These are phyloP conservation scores for Lasiodiplodia sp. DNA, from an alignment of 2,329 filamentous ascomycete species.

Conservation along the genomic window DNA sequence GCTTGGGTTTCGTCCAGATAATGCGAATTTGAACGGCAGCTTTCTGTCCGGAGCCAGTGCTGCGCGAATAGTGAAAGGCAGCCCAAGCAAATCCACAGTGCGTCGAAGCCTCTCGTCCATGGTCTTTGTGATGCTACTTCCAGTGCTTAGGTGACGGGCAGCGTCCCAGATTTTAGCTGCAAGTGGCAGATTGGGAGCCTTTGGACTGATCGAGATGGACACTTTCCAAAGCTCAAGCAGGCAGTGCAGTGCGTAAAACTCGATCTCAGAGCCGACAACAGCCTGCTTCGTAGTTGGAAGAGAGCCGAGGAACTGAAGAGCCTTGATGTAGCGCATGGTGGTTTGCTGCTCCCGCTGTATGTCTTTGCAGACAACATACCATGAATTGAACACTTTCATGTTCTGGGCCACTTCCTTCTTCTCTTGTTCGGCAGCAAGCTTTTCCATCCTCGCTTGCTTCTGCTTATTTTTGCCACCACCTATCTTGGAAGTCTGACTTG, in stretches of 20 bases:
- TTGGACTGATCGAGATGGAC: constrained; percentile 25
- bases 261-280: constrained; percentile 54
- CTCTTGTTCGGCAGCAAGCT: constrained; percentile 51
- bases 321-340: constrained; percentile 57
- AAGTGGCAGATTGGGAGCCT: constrained; percentile 50
- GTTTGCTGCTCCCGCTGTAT: constrained; percentile 56
- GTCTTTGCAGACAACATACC: constrained; percentile 52
- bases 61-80: constrained; percentile 46
- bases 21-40: constrained; percentile 51
- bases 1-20: constrained; percentile 38
- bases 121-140: constrained; percentile 51
- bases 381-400: constrained; percentile 54
- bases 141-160: constrained; percentile 47
- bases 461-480: constrained; percentile 20
- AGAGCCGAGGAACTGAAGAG: constrained; percentile 56
- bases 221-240: constrained; percentile 58
- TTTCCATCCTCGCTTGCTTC: constrained; percentile 54
- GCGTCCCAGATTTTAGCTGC: constrained; percentile 58
- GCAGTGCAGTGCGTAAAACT: constrained; percentile 59
- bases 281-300: constrained; percentile 50
- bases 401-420: constrained; percentile 51
- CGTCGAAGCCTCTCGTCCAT: constrained; percentile 47
- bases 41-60: constrained; percentile 45
- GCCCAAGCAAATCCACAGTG: constrained; percentile 48
- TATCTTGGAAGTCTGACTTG: neutral